Evolutionary conservation across 495 filamentous ascomycete species (phyloP).

Genomic region (Penicillium ochrochloron): DNA sequence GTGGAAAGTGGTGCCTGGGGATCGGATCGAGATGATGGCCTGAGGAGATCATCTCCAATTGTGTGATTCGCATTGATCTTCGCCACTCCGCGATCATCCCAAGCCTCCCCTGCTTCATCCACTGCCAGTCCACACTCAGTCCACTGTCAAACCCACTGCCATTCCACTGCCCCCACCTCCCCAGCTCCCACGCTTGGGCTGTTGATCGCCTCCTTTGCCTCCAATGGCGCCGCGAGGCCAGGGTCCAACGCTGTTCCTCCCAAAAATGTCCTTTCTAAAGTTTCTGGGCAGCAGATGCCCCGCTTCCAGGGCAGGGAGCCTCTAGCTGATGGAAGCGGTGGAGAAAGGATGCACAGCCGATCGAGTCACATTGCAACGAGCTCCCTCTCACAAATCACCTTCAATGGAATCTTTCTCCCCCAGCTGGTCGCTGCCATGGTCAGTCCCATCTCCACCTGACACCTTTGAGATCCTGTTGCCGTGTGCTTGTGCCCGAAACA

Average conservation of each 20-base stretch:
- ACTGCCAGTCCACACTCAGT: background rate
- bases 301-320: slow-evolving; percentile 8
- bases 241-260: background rate
- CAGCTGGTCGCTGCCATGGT: slow-evolving; percentile 7
- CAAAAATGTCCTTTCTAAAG: slow-evolving; percentile 1
- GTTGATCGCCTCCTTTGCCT: slow-evolving; percentile 1
- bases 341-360: slow-evolving; percentile 22
- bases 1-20: slow-evolving; percentile 4
- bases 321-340: slow-evolving; percentile 25
- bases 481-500: slow-evolving; percentile 9
- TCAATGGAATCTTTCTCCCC: slow-evolving; percentile 24
- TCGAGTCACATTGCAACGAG: slow-evolving; percentile 22
- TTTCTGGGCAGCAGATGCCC: slow-evolving; percentile 2
- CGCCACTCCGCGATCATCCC: background rate
- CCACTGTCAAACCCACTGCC: background rate
- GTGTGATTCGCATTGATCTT: background rate
- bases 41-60: background rate
- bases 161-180: background rate
- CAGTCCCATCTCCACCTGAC: slow-evolving; percentile 25
- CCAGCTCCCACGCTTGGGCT: background rate
- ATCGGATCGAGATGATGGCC: background rate
- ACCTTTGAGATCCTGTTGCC: slow-evolving; percentile 11
- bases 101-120: background rate
- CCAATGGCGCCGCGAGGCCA: slow-evolving; percentile 2
- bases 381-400: slow-evolving; percentile 23